phyloP scores from a whole-genome alignment of 352 stramenopile species.

The Thalassiosira exigua region DNA sequence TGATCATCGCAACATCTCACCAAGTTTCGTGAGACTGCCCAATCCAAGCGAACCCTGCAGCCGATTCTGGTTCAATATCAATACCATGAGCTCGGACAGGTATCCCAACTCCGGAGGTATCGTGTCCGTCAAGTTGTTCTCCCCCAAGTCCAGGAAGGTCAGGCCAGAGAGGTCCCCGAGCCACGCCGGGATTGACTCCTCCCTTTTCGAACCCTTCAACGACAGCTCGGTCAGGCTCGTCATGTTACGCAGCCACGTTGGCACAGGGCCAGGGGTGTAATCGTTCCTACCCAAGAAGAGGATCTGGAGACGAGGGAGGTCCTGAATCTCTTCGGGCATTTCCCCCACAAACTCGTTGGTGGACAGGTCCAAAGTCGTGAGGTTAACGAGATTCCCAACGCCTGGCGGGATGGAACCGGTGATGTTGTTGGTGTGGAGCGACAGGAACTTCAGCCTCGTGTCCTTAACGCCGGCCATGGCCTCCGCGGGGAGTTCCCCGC shows the following conservation, averaged over 20 bases:
- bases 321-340: constrained; percentile 45
- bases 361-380: constrained; percentile 74
- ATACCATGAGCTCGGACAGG: constrained; percentile 53
- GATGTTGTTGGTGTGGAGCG: constrained; percentile 67
- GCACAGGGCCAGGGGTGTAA: constrained; percentile 34
- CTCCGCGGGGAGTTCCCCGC: constrained; percentile 24
- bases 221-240: constrained; percentile 71
- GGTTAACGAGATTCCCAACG: constrained; percentile 46
- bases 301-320: constrained; percentile 50
- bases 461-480: constrained; percentile 16
- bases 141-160: constrained; percentile 70
- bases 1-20: not conserved
- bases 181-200: constrained; percentile 60
- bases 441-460: constrained; percentile 56
- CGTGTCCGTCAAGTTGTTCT: constrained; percentile 60
- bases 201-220: constrained; percentile 59
- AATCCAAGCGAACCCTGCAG: constrained; percentile 50
- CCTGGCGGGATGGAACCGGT: constrained; percentile 52
- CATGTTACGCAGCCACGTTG: constrained; percentile 56
- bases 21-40: not conserved
- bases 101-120: constrained; percentile 55
- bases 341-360: constrained; percentile 57
- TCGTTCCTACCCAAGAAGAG: constrained; percentile 60
- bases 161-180: constrained; percentile 50
- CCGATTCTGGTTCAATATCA: constrained; percentile 64